Evolutionary conservation across 1,139 yeast species (phyloP).

Genomic region (Nakaseomyces nivariensis): DNA sequence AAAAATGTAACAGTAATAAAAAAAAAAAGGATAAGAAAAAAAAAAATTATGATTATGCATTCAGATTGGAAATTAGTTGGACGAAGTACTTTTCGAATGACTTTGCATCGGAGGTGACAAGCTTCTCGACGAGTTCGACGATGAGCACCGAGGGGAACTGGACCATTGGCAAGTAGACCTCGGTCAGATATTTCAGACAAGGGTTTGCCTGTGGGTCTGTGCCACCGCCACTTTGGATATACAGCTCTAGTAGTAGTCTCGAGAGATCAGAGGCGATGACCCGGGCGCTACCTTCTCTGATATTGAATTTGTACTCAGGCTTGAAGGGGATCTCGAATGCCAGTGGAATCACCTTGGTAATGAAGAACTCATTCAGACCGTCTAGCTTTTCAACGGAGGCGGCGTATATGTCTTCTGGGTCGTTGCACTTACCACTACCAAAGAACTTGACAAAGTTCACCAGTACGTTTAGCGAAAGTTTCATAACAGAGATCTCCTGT

Average conservation of each 20-base stretch:
- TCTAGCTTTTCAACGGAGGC: constrained; percentile 48
- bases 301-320: constrained; percentile 46
- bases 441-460: constrained; percentile 56
- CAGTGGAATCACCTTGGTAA: constrained; percentile 57
- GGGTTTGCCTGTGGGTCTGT: constrained; percentile 28
- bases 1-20: not conserved
- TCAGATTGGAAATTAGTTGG: not conserved
- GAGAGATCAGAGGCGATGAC: constrained; percentile 69
- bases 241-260: constrained; percentile 55
- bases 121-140: constrained; percentile 46
- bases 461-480: constrained; percentile 60
- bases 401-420: constrained; percentile 43
- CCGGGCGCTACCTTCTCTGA: constrained; percentile 72
- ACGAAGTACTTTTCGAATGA: constrained; percentile 55
- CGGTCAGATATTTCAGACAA: constrained; percentile 42
- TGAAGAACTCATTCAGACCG: constrained; percentile 60
- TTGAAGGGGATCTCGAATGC: constrained; percentile 75
- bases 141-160: constrained; percentile 50
- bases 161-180: constrained; percentile 44
- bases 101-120: constrained; percentile 46
- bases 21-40: not conserved
- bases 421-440: constrained; percentile 60
- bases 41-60: not conserved
- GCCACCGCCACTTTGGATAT: constrained; percentile 24
- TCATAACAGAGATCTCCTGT: constrained; percentile 45